These are phyloP conservation scores for Chaetomium strumarium DNA, from an alignment of 2,329 filamentous ascomycete genomes.

Conservation along the genomic window DNA sequence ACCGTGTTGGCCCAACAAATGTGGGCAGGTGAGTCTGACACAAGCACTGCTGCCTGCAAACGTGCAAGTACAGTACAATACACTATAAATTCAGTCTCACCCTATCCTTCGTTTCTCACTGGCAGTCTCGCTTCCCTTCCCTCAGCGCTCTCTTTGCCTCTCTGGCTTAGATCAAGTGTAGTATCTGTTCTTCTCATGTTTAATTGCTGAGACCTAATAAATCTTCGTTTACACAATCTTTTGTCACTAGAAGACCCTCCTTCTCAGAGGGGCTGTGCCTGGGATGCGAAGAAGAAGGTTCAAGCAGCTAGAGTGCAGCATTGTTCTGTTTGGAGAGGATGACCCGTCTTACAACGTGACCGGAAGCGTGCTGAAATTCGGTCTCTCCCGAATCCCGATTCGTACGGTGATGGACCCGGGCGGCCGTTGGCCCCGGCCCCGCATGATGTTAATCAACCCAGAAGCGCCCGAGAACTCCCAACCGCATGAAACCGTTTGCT, in stretches of 20 bases:
- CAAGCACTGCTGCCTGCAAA: neutral
- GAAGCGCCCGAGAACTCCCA: too few relatives aligned
- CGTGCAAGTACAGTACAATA: constrained; percentile 12
- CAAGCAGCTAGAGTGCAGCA: constrained; percentile 14
- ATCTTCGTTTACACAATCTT: constrained; percentile 74
- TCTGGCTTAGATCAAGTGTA: constrained; percentile 86
- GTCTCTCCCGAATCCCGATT: neutral
- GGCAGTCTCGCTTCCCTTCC: constrained; percentile 41
- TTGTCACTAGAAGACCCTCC: constrained; percentile 50
- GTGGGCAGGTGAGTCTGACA: too few relatives aligned
- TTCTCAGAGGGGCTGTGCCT: constrained; percentile 48
- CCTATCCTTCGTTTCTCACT: constrained; percentile 6
- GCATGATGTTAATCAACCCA: too few relatives aligned
- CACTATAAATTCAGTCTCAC: neutral
- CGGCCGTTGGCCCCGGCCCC: too few relatives aligned
- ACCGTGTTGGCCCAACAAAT: too few relatives aligned
- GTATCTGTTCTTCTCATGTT: constrained; percentile 95
- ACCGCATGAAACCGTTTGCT: too few relatives aligned
- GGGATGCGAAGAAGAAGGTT: constrained; percentile 54
- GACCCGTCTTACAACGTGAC: neutral
- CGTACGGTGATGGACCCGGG: too few relatives aligned
- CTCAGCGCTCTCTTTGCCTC: constrained; percentile 50
- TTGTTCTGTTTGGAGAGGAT: neutral
- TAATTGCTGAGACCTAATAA: constrained; percentile 83
- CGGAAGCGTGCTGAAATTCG: neutral